Evolutionary conservation across 2,329 filamentous ascomycete species (phyloP).

Genomic region (Alternaria viburni): DNA sequence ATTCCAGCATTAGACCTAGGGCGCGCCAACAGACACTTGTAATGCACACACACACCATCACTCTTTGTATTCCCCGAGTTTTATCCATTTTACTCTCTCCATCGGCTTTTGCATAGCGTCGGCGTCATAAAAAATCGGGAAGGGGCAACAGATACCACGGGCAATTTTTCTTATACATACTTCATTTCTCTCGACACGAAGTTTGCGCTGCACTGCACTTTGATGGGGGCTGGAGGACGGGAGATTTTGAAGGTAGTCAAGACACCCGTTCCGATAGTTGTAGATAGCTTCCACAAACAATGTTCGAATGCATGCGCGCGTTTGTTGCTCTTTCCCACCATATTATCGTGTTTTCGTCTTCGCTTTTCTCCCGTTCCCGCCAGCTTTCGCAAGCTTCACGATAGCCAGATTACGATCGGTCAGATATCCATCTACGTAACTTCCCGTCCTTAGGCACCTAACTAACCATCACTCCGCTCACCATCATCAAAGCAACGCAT

Average conservation of each 20-base stretch:
- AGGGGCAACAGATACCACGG: slow-evolving; percentile 19
- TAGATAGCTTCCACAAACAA: slow-evolving; percentile 2
- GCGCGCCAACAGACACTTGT: slow-evolving; percentile 12
- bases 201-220: neutral
- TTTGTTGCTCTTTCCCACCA: slow-evolving; percentile 26
- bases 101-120: slow-evolving; percentile 31
- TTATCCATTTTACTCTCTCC: slow-evolving; percentile 11
- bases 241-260: neutral
- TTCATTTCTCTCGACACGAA: neutral
- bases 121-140: slow-evolving; percentile 28
- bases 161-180: slow-evolving; percentile 20
- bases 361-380: neutral
- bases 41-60: slow-evolving; percentile 12
- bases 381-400: neutral
- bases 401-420: neutral
- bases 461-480: neutral
- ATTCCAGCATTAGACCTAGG: slow-evolving; percentile 13
- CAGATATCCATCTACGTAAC: neutral
- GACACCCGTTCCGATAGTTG: neutral
- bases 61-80: neutral
- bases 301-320: slow-evolving; percentile 25
- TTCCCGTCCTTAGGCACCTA: neutral
- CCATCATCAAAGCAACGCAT: neutral
- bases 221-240: neutral
- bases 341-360: neutral